These are phyloP conservation scores for Echeveria elegans DNA, from an alignment of 164 flowering plant species.

Conservation along the genomic window DNA sequence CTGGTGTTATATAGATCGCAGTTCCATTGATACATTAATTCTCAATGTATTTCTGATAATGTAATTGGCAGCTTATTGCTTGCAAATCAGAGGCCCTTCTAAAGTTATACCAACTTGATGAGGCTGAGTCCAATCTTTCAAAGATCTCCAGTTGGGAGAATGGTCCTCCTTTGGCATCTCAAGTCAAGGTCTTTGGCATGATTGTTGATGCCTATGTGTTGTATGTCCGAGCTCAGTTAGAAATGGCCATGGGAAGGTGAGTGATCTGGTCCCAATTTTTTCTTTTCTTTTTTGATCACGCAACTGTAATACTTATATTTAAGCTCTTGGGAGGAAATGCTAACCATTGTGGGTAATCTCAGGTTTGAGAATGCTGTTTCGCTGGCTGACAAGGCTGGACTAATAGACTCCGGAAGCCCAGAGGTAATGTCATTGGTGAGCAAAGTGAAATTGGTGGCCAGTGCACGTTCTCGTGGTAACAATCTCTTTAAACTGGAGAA, in stretches of 20 bases:
- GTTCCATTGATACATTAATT: background rate
- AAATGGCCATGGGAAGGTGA: constrained; percentile 53
- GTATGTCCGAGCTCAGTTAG: constrained; percentile 44
- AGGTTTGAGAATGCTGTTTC: constrained; percentile 43
- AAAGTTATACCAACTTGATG: constrained; percentile 68
- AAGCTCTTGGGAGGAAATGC: background rate
- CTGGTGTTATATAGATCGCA: background rate
- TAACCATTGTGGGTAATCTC: constrained; percentile 12
- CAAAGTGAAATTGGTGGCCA: constrained; percentile 33
- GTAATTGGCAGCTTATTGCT: constrained; percentile 13
- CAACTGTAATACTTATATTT: background rate
- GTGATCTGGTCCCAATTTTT: background rate
- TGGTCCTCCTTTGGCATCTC: constrained; percentile 22
- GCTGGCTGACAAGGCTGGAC: constrained; percentile 32
- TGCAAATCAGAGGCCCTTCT: constrained; percentile 76
- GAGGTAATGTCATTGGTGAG: constrained; percentile 24
- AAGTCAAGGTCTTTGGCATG: constrained; percentile 39
- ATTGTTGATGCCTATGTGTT: constrained; percentile 39
- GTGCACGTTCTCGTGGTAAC: constrained; percentile 39
- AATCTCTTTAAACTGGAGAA: constrained; percentile 33
- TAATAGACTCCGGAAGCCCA: constrained; percentile 22
- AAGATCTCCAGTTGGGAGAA: constrained; percentile 28
- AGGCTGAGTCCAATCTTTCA: constrained; percentile 43
- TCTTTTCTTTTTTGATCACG: background rate
- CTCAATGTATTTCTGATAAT: background rate